A percentile compares a stretch with the other conserved stretches of the same genome.
phyloP scores from a whole-genome alignment of 2,329 filamentous ascomycete species.

The Cladosporium sp. region DNA sequence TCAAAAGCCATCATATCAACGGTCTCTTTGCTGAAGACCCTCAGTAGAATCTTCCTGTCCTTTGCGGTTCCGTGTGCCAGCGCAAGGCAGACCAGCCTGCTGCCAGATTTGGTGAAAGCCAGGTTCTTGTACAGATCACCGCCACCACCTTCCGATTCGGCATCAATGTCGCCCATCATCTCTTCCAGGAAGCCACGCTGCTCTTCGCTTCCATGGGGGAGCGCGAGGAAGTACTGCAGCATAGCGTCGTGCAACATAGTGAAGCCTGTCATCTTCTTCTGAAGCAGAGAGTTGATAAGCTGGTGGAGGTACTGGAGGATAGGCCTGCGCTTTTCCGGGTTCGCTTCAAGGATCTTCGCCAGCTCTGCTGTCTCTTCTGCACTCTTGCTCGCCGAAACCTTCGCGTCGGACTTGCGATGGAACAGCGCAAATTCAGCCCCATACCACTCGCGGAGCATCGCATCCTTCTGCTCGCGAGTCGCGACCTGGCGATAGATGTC shows the following conservation, averaged over 20 bases:
- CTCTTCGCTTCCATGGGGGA: conserved; percentile 70
- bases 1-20: conserved; percentile 81
- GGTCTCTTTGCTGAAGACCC: conserved; percentile 76
- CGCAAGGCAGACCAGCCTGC: conserved; percentile 71
- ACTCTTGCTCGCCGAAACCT: conserved; percentile 20
- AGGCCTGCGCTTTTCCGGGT: conserved; percentile 77
- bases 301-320: conserved; percentile 82
- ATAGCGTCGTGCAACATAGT: conserved; percentile 98
- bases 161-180: conserved; percentile 80
- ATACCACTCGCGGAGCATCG: conserved; percentile 89
- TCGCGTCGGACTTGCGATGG: conserved; percentile 51
- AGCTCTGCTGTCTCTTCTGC: conserved; percentile 55
- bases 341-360: conserved; percentile 63
- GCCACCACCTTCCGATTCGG: conserved; percentile 44
- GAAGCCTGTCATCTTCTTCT: conserved; percentile 95
- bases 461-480: conserved; percentile 76
- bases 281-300: conserved; percentile 84
- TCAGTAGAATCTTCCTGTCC: conserved; percentile 82
- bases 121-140: conserved; percentile 91
- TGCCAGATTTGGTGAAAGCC: conserved; percentile 87
- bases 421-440: conserved; percentile 86
- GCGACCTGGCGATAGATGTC: conserved; percentile 90
- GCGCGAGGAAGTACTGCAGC: conserved; percentile 88
- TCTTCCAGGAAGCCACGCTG: conserved; percentile 82
- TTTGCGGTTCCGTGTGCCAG: conserved; percentile 84